phyloP scores from a whole-genome alignment of 2,329 filamentous ascomycete species.

The Cladosporium cucumerinum region DNA sequence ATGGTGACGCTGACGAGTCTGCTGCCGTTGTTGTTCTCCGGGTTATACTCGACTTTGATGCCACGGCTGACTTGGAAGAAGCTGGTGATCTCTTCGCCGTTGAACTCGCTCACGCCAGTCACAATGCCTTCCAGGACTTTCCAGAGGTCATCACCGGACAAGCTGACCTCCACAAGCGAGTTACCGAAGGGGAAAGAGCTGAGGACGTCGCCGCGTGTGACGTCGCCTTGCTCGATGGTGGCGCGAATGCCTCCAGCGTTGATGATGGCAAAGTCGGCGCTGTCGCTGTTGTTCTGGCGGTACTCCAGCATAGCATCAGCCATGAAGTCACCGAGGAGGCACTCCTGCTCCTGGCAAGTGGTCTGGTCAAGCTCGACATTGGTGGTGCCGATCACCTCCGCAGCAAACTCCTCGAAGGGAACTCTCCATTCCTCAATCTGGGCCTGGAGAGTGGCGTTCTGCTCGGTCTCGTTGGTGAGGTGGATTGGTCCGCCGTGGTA shows the following conservation, averaged over 20 bases:
- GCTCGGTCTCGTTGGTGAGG: constrained; percentile 58
- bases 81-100: constrained; percentile 52
- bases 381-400: constrained; percentile 55
- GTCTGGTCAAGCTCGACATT: constrained; percentile 58
- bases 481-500: constrained; percentile 65
- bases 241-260: constrained; percentile 64
- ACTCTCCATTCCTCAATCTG: constrained; percentile 58
- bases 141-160: constrained; percentile 55
- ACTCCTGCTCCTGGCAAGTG: constrained; percentile 57
- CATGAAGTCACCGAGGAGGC: constrained; percentile 43
- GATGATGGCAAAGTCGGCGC: constrained; percentile 57
- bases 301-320: constrained; percentile 60
- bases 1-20: constrained; percentile 55
- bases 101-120: constrained; percentile 53
- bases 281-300: constrained; percentile 48
- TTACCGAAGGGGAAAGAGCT: constrained; percentile 66
- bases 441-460: constrained; percentile 55
- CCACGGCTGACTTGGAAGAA: constrained; percentile 60
- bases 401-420: constrained; percentile 60
- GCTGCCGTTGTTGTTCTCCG: constrained; percentile 46
- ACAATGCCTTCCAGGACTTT: constrained; percentile 59
- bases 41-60: constrained; percentile 58
- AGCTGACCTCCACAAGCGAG: constrained; percentile 56
- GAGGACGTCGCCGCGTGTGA: constrained; percentile 62
- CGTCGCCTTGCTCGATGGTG: constrained; percentile 58